Evolutionary conservation across 129 eudicot species (phyloP), one percentile per base, ranked within the genome.

Genomic region (Pittosporum tobira): DNA sequence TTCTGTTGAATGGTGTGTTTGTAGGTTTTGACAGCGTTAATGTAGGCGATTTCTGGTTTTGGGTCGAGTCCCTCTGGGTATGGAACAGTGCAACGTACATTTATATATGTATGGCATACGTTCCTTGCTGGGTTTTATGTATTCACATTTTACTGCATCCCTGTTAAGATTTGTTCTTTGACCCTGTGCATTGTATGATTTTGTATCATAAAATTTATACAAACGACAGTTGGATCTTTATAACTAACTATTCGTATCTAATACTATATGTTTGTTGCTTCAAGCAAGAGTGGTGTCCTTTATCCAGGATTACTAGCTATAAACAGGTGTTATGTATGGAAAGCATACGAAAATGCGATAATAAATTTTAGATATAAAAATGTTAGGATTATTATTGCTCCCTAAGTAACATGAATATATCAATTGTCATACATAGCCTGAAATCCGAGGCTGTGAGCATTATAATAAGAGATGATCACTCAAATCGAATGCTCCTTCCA

Each of bases 21-120:
- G 75, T 65, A 42, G 80, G 88, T 57, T 70, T 54, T 49, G 70
- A 76, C 51, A 68, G 48, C 23, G 13, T 78, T 14, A 42, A 68
- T 54, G 52, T 77, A 25, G 88, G 67, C 45, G 99, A 87, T 20
- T 87, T 87, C 71, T 93, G 96, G 99, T 75, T 16, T 42, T 93
- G 96, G 96, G 71, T 79, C 4, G 96, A 84, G 80, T 79, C 96
- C 31, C 77, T 93, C 12, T 84, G 94, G 99, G 75, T 62, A 25
- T 79, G 96, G 96, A 93, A 84, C 57, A 93, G 99, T 61, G 99
- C 94, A 25, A 93, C 99, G 21, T 87, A 93, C 38, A 76, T 93
- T 1, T 93, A 76, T 66, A 72, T 81, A 19, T 80, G 89, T 64
- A 71, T 87, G 80, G 87, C 88, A 48, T 94, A 93, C 73, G 89